These are phyloP conservation scores for Eragrostis tef DNA, from an alignment of 202 grass and related monocot genomes.

Conservation along the genomic window DNA sequence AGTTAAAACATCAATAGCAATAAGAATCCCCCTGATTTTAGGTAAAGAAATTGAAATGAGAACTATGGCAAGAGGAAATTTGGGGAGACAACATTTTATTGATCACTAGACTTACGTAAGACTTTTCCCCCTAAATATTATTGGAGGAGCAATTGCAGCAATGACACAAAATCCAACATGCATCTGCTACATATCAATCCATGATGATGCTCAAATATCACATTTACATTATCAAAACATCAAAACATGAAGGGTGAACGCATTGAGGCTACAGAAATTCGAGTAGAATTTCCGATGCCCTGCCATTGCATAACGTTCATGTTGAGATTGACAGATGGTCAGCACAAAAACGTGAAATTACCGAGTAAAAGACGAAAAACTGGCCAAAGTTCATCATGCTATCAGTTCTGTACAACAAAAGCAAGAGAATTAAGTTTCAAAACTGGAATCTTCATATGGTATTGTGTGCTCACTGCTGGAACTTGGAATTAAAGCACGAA, in stretches of 20 bases:
- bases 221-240: constrained; percentile 29
- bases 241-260: background rate
- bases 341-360: constrained; percentile 41
- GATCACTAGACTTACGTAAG: constrained; percentile 62
- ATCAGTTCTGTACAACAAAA: constrained; percentile 68
- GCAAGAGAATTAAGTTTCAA: constrained; percentile 36
- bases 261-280: background rate
- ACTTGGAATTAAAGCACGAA: constrained; percentile 22
- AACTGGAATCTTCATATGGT: constrained; percentile 27
- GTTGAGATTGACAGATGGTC: constrained; percentile 11
- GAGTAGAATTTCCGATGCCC: background rate
- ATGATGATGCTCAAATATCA: constrained; percentile 34
- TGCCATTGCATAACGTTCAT: background rate
- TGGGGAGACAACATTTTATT: constrained; percentile 3
- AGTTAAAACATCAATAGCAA: constrained; percentile 59
- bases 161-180: constrained; percentile 85
- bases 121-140: constrained; percentile 76
- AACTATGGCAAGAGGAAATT: constrained; percentile 25
- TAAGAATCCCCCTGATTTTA: constrained; percentile 68
- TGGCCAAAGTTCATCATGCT: constrained; percentile 79
- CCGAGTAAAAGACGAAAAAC: constrained; percentile 87
- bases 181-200: constrained; percentile 52
- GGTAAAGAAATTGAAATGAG: constrained; percentile 30
- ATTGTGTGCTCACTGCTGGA: constrained; percentile 9
- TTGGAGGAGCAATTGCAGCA: constrained; percentile 77